Percentiles rank a stretch among this genome's conserved stretches.
phyloP scores from a whole-genome alignment of 331 rosid species.

The Quercus tomentella region DNA sequence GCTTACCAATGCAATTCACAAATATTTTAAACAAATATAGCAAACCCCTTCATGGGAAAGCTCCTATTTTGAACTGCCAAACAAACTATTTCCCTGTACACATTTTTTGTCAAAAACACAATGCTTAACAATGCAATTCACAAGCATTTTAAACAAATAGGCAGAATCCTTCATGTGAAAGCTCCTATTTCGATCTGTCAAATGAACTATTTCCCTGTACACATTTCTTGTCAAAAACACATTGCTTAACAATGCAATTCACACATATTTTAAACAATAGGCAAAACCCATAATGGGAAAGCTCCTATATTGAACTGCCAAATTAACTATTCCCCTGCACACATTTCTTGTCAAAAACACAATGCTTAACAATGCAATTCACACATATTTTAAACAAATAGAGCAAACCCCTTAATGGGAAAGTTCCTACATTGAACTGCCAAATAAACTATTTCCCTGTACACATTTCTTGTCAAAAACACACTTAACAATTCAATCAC shows the following conservation, averaged over 20 bases:
- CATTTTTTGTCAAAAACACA: too few relatives aligned
- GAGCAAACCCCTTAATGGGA: not conserved
- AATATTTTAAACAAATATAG: not conserved
- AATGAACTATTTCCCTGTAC: conserved; percentile 46
- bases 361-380: conserved; percentile 5
- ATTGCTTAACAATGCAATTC: conserved; percentile 5
- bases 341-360: conserved; percentile 22
- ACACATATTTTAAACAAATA: not conserved
- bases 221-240: conserved; percentile 22
- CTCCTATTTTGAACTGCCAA: too few relatives aligned
- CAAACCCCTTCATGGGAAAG: not conserved
- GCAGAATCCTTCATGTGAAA: too few relatives aligned
- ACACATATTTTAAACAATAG: not conserved
- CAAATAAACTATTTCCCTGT: too few relatives aligned
- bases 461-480: too few relatives aligned
- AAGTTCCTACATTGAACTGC: too few relatives aligned
- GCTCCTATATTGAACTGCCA: not conserved
- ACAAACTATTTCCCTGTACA: too few relatives aligned
- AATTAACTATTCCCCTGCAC: conserved; percentile 48
- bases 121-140: too few relatives aligned
- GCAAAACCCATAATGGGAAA: not conserved
- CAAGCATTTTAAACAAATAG: too few relatives aligned
- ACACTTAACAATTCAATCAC: too few relatives aligned
- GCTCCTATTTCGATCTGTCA: not conserved
- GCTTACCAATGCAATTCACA: not conserved